These are phyloP conservation scores for Arachis stenosperma DNA, from an alignment of 306 rosid species.

Conservation along the genomic window DNA sequence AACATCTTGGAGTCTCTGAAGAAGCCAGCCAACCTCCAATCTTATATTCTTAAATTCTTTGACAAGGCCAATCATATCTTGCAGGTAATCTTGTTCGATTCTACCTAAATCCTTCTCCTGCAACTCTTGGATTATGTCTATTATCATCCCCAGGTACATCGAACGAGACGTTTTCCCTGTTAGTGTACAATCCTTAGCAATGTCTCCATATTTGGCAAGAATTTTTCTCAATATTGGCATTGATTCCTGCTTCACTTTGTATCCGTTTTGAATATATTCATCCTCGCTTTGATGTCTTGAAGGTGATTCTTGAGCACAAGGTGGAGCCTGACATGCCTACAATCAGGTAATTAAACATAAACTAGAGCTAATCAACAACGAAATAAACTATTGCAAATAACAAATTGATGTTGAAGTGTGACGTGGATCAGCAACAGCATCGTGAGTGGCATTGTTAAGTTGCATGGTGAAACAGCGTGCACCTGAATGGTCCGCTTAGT, in stretches of 20 bases:
- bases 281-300: background rate
- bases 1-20: conserved; percentile 1
- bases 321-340: background rate
- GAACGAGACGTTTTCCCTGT: background rate
- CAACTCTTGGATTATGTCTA: conserved; percentile 25
- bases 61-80: background rate
- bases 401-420: background rate
- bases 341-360: background rate
- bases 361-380: background rate
- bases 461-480: background rate
- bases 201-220: conserved; percentile 5
- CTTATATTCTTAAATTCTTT: background rate
- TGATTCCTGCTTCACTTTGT: conserved; percentile 7
- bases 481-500: background rate
- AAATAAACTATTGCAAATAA: background rate
- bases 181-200: background rate
- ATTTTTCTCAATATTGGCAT: conserved; percentile 4
- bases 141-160: background rate
- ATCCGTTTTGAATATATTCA: conserved; percentile 3
- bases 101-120: background rate
- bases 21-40: conserved; percentile 34
- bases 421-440: background rate
- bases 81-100: background rate
- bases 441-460: background rate
- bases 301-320: conserved; percentile 9